A percentile compares a stretch with the other conserved stretches of the same genome.
These are phyloP conservation scores for Rhodotorula sp. DNA, from an alignment of 1,284 basidiomycete species.

Conservation along the genomic window DNA sequence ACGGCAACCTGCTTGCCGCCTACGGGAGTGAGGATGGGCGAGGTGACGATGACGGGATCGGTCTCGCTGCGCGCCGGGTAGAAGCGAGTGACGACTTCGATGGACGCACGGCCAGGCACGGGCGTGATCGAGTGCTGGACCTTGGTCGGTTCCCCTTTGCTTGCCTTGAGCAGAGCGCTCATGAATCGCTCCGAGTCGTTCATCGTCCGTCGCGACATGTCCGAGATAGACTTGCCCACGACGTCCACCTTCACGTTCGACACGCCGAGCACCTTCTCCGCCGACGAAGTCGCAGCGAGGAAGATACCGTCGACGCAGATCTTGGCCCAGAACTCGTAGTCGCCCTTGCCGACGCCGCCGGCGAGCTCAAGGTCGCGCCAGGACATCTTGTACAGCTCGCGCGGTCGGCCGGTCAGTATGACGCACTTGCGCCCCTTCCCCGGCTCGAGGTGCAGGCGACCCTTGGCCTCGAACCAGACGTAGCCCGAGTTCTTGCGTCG, in stretches of 20 bases:
- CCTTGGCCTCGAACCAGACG: conserved; percentile 81
- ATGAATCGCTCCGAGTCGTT: conserved; percentile 21
- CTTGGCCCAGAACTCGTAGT: conserved; percentile 43
- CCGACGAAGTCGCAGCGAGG: conserved; percentile 40
- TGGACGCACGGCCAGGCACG: conserved; percentile 12
- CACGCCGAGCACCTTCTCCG: conserved; percentile 37
- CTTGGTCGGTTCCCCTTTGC: conserved; percentile 15
- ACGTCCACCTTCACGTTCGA: conserved; percentile 10
- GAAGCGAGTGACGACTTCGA: conserved; percentile 43
- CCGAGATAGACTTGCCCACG: conserved; percentile 17
- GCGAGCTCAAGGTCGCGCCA: conserved; percentile 55
- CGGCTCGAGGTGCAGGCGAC: conserved; percentile 61
- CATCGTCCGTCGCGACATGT: conserved; percentile 8
- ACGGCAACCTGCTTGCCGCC: conserved; percentile 16
- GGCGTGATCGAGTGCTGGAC: conserved; percentile 31
- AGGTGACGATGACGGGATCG: conserved; percentile 4
- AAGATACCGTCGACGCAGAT: conserved; percentile 41
- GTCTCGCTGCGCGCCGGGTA: conserved; percentile 29
- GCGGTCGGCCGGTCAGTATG: conserved; percentile 72
- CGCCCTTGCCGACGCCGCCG: conserved; percentile 32
- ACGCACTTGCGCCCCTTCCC: conserved; percentile 52
- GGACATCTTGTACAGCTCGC: conserved; percentile 62
- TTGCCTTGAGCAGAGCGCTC: conserved; percentile 19
- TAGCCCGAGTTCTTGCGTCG: conserved; percentile 63
- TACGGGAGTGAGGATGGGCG: conserved; percentile 2